Conservation (phyloP, 2,329 filamentous ascomycete genomes). For the Nothophaeocryptopus gaeumannii region DNA sequence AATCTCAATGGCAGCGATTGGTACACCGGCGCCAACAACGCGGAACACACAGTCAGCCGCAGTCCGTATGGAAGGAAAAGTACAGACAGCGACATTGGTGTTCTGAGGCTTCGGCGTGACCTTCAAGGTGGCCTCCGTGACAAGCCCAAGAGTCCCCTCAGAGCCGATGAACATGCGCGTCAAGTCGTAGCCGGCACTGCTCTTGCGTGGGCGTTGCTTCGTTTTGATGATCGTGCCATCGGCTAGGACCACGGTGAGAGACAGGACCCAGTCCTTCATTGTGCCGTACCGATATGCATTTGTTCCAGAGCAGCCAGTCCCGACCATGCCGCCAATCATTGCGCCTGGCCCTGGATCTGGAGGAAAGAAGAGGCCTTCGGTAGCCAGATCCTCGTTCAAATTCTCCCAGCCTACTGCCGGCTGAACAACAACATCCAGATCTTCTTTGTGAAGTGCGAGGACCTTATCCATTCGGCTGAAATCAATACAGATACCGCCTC, state of each 20-base stretch:
- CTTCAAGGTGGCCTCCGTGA: conserved; percentile 88
- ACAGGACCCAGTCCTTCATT: conserved; percentile 91
- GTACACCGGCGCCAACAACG: conserved; percentile 77
- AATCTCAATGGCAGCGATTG: conserved; percentile 88
- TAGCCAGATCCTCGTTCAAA: conserved; percentile 73
- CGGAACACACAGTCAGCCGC: conserved; percentile 76
- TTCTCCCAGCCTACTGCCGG: conserved; percentile 79
- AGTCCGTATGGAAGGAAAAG: conserved; percentile 62
- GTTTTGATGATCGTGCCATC: conserved; percentile 91
- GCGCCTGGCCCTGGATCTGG: conserved; percentile 88
- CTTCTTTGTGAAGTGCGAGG: conserved; percentile 68
- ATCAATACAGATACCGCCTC: conserved; percentile 80
- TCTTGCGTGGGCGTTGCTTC: conserved; percentile 81
- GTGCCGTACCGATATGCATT: conserved; percentile 92
- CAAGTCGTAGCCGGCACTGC: conserved; percentile 86
- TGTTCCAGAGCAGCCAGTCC: conserved; percentile 74
- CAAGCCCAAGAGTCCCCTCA: conserved; percentile 85
- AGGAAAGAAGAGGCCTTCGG: conserved; percentile 79
- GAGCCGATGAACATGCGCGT: conserved; percentile 86
- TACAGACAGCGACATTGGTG: conserved; percentile 73
- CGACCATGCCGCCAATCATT: conserved; percentile 87
- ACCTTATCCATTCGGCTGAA: conserved; percentile 84
- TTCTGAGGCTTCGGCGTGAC: conserved; percentile 76
- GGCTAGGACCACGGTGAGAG: conserved; percentile 80
- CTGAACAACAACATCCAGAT: conserved; percentile 58